Base-by-base conservation (phyloP, 2,329 filamentous ascomycete genomes). In the Curvularia spicifera region DNA sequence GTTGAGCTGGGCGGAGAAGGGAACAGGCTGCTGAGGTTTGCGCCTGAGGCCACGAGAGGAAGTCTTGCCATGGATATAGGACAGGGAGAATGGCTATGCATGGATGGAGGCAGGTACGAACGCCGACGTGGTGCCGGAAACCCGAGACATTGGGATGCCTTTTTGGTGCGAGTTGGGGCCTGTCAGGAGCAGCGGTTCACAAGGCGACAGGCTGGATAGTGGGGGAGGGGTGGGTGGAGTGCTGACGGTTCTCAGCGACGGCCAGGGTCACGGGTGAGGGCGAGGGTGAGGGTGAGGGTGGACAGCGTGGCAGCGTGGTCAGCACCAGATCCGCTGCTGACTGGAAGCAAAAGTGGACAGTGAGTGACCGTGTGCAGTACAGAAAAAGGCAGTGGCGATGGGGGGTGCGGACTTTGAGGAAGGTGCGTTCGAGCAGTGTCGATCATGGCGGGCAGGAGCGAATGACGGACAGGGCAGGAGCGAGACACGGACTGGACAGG, bases 331-430 rank as follows among this genome's bases (percentile, higher is more conserved):
- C 18, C 20, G 45, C 31, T 39, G 53, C 47, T 51, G 53, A 45
- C 29, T 12, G 18, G 18, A 37, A 24, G 24, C 26, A 28, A 8
- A 6, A 35, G 31, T 22, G 20, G 39, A 22, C 39, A 13, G n/a
- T 8, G 31, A 40, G 22, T 24, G 22, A 24, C 22, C 22, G 22
- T 26, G 43, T 6, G 26, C 26, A 28, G 26, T 28, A 6, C 26
- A 28, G 26, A 28, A 28, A 8, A 6, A 53, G 33, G 54, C 45
- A 52, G 54, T 56, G 54, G 54, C 54, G 35, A 56, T 46, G 53
- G 13, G 33, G 10, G 33, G 13, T 35, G 33, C 33, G 33, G 40
- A 22, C 28, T n/a, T 9, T 9, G 53, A 45, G 47, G 54, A 15
- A 52, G 54, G 54, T 42, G 33, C 52, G 52, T 29, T 26, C 31